Evolutionary conservation across 768 basidiomycete genomes (phyloP), one percentile per base, ranked within the genome.

Genomic region (Suillus fuscotomentosus): DNA sequence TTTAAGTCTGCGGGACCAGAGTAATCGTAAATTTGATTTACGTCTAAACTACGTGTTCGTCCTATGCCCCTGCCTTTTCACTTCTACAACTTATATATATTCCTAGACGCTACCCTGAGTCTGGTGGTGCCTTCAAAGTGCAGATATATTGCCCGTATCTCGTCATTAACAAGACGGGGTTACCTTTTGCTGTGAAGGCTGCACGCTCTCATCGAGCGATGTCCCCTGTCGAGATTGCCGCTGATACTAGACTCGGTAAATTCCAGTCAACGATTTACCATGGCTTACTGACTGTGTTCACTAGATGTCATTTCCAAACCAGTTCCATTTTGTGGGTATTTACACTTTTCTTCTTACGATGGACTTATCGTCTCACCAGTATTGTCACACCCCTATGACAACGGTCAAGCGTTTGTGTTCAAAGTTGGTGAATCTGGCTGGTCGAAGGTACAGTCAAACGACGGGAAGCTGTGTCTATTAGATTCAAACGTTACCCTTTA

Each of bases 41-140:
- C 87, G 80, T 65, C 76, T 99, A n/a, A 93, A 95, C 72, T 99
- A 98, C 73, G 81, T 93, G 97, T 97, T 74, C 65, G 93, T 79
- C 17, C n/a, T 31, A 55, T 36, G 9, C 14, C 31, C 45, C n/a
- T 45, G 24, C 50, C 10, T 50, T 36, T 56, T 24, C 42, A 5
- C 36, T 31, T 11, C 45, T 51, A 67, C 70, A 27, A 74, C 42
- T 51, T 24, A 61, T 55, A 41, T 55, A 47, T 55, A 47, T 57
- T 2, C 51, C 38, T 59, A 88, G 91, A 24, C 88, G 88, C 60
- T 91, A 92, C 76, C 87, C 93, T 8, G 87, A 97, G 60, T 91
- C 96, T 7, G 97, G 96, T 2, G 95, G 96, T 27, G 95, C 96
- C 1, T 96, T 97, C 83, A 95, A 91, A 76, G 93, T 97, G 0